A percentile compares a stretch with the other conserved stretches of the same genome.
Conservation (phyloP, 2,329 filamentous ascomycete species). For the Ophiocordyceps unilateralis region DNA sequence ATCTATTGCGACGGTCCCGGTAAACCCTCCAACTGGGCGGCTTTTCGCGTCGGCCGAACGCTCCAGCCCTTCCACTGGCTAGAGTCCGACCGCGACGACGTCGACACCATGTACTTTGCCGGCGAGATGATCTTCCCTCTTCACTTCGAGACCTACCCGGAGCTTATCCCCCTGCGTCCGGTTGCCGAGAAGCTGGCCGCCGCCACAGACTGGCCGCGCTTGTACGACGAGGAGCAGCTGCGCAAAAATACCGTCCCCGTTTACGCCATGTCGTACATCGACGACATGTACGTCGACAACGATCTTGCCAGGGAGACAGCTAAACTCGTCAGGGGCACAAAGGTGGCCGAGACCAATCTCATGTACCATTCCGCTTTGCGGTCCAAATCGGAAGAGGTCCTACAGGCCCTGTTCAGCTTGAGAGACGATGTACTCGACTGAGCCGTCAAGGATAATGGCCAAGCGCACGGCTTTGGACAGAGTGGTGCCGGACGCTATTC, state of each 20-base stretch:
- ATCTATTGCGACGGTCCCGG: constrained; percentile 61
- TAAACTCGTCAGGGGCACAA: constrained; percentile 53
- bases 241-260: constrained; percentile 66
- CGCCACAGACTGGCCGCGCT: constrained; percentile 49
- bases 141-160: constrained; percentile 66
- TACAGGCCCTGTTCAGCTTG: constrained; percentile 59
- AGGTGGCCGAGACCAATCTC: constrained; percentile 69
- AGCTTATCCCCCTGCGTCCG: constrained; percentile 50
- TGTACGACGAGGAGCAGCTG: constrained; percentile 63
- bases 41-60: constrained; percentile 40
- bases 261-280: constrained; percentile 66
- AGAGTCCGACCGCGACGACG: constrained; percentile 10
- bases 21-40: constrained; percentile 56
- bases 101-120: constrained; percentile 54
- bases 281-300: constrained; percentile 88
- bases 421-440: constrained; percentile 51
- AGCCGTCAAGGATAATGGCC: too few species aligned
- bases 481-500: too few species aligned
- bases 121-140: constrained; percentile 87
- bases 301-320: constrained; percentile 59
- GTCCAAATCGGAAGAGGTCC: constrained; percentile 55
- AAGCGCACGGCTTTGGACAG: neutral
- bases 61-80: constrained; percentile 35
- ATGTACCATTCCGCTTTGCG: constrained; percentile 78
- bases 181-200: constrained; percentile 56